Conservation (phyloP, 108 stramenopile genomes). For the Hondaea fermentalgiana region DNA sequence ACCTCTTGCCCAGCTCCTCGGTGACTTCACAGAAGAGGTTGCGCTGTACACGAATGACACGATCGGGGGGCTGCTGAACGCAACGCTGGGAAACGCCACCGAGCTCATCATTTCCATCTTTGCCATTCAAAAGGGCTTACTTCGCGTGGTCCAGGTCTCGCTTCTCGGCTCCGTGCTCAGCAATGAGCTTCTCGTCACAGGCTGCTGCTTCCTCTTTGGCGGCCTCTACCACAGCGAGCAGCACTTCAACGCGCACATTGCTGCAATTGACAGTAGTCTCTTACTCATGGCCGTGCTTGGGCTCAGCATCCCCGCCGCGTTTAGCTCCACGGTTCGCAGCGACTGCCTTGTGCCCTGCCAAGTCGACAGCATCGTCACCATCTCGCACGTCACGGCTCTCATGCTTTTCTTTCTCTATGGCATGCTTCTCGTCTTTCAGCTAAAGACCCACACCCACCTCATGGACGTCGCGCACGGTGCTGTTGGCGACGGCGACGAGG, state of each 20-base stretch:
- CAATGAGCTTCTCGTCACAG: conserved; percentile 84
- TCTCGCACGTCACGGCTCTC: conserved; percentile 71
- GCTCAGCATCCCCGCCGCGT: background rate
- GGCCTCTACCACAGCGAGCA: conserved; percentile 77
- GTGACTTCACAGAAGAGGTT: conserved; percentile 91
- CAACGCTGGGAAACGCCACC: conserved; percentile 91
- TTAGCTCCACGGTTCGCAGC: background rate
- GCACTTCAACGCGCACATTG: conserved; percentile 63
- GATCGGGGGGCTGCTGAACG: conserved; percentile 88
- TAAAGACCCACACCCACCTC: conserved; percentile 73
- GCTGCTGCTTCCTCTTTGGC: conserved; percentile 89
- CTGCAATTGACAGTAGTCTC: conserved; percentile 64
- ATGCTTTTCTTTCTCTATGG: conserved; percentile 78
- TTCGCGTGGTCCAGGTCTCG: conserved; percentile 83
- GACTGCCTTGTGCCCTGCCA: conserved; percentile 1
- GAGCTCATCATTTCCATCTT: conserved; percentile 80
- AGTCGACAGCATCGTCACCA: conserved; percentile 38
- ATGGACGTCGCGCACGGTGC: conserved; percentile 50
- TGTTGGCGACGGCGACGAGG: background rate
- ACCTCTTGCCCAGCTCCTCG: conserved; percentile 78
- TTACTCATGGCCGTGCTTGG: conserved; percentile 39
- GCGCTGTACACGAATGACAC: conserved; percentile 86
- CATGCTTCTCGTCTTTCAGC: conserved; percentile 80
- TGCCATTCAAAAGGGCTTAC: conserved; percentile 57
- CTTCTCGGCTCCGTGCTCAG: conserved; percentile 88